Percentiles rank a stretch among this genome's conserved stretches.
Evolutionary conservation across 129 eudicot genomes (phyloP).

Genomic region (Gnaphalium uliginosum): DNA sequence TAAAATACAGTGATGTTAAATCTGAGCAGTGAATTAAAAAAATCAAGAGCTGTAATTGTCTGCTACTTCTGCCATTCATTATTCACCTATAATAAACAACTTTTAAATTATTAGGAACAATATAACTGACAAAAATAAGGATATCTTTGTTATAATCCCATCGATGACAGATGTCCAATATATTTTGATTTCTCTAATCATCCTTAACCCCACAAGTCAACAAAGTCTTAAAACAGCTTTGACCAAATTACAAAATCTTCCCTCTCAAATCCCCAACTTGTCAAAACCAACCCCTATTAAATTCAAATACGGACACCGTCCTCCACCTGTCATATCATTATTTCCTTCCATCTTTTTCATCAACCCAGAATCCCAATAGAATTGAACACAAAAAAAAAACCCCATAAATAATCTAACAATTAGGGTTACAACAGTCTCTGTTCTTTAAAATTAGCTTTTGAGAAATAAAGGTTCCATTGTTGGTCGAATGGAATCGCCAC

Average conservation of each 20-base stretch:
- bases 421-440: slow-evolving; percentile 2
- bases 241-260: neutral
- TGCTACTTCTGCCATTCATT: too few relatives aligned
- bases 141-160: neutral
- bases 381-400: slow-evolving; percentile 3
- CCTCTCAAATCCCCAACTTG: slow-evolving; percentile 11
- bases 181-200: neutral
- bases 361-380: slow-evolving; percentile 27
- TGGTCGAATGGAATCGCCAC: slow-evolving; percentile 47
- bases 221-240: neutral
- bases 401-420: neutral
- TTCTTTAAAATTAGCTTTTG: slow-evolving; percentile 14
- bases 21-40: too few relatives aligned
- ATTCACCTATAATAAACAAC: too few relatives aligned
- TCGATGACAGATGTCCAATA: neutral
- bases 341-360: slow-evolving; percentile 7
- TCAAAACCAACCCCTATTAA: slow-evolving; percentile 1
- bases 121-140: neutral
- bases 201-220: neutral
- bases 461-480: slow-evolving; percentile 17
- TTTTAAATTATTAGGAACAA: too few relatives aligned
- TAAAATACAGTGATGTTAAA: too few relatives aligned
- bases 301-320: neutral
- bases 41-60: too few relatives aligned
- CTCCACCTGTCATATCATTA: slow-evolving; percentile 21